Base-by-base conservation (phyloP, 768 basidiomycete species). In the Lentinula boryana region DNA sequence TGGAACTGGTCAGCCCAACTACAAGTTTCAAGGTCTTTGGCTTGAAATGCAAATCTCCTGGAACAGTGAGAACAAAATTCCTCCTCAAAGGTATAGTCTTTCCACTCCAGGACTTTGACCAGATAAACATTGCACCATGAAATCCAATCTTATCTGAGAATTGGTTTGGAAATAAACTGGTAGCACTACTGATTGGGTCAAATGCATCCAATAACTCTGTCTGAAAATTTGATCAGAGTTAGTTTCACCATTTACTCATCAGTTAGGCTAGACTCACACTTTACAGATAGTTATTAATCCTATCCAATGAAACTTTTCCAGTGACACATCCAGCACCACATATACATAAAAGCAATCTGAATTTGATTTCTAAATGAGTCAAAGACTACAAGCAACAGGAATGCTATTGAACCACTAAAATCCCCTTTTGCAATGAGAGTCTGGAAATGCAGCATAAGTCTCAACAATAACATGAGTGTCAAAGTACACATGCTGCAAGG, bases 251-350 rank as follows among this genome's bases (percentile, higher is more conserved):
- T 38, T 33, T 1, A 6, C 6, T 16, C 5, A 10, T 31, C 21
- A 36, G 16, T 5, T 13, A 38, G 36, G 4, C 13, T 16, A 13
- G 38, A 58, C 70, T 4, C 36, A 78, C 78, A 32, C 75, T 72
- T 35, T 72, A 67, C 48, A 81, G 64, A 63, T 78, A 80, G 27
- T 75, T 69, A 18, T 77, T 65, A 0, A 80, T 64, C 65, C 89
- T 81, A 58, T 84, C 81, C 5, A 91, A 64, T 1, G 87, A 87
- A 3, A 91, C 87, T 69, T 85, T 85, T 55, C 79, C 84, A 70
- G 69, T 64, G 35, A 69, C 62, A 6, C 59, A 31, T 15, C 38
- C 52, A 2, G 69, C 69, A 18, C 36, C 40, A 31, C 38, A 40
- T 9, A 56, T n/a, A n/a, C n/a, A n/a, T 27, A 6, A 56, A 56